These are phyloP conservation scores for Penstemon barbatus DNA, from an alignment of 257 asterid species.

Conservation along the genomic window DNA sequence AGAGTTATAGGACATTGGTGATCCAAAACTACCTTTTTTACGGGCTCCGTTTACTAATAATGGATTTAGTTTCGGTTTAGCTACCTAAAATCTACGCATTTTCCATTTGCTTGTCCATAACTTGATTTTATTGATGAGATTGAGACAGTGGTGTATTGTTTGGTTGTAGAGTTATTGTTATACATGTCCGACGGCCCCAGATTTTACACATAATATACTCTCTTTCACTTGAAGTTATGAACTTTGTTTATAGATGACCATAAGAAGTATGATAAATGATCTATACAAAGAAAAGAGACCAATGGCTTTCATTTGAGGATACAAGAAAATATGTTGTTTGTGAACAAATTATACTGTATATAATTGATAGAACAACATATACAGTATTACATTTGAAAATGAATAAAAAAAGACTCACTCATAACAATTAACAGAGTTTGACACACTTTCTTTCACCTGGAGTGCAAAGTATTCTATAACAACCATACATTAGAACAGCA, in stretches of 20 bases:
- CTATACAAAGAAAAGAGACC: too few relatives aligned
- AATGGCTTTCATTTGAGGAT: too few relatives aligned
- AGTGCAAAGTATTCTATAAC: constrained; percentile 42
- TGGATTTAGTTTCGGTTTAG: neutral
- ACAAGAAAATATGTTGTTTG: too few relatives aligned
- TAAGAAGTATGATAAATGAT: too few relatives aligned
- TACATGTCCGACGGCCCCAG: neutral
- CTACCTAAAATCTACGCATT: neutral
- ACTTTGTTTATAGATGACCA: too few relatives aligned
- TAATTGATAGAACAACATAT: too few relatives aligned
- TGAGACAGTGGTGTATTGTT: neutral
- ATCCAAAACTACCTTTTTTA: neutral
- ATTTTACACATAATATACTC: neutral
- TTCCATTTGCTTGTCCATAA: neutral
- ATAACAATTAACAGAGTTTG: constrained; percentile 28
- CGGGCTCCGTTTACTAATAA: neutral
- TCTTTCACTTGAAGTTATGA: too few relatives aligned
- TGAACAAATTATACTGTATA: too few relatives aligned
- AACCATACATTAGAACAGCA: constrained; percentile 44
- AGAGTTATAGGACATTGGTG: neutral
- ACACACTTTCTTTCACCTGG: constrained; percentile 41
- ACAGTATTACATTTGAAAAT: too few relatives aligned
- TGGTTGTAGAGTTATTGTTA: constrained; percentile 1
- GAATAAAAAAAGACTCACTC: too few relatives aligned
- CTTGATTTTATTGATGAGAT: neutral